A percentile compares a stretch with the other conserved stretches of the same genome.
Conservation (phyloP, 129 eudicot species). For the Kitagawia praeruptora region DNA sequence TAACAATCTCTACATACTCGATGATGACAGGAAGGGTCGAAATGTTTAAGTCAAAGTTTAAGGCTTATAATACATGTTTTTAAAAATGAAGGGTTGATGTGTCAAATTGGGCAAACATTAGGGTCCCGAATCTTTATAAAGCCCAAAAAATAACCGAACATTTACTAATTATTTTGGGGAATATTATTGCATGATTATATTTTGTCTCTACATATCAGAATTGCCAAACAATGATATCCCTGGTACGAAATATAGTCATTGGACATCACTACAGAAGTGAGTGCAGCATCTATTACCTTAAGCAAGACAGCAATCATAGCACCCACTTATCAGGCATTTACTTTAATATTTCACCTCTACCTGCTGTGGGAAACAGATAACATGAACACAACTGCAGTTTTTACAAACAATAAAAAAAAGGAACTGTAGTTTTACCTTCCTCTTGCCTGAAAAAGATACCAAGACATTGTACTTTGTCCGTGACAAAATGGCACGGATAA, state of each 20-base stretch:
- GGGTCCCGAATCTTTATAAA: neutral
- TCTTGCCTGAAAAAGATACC: neutral
- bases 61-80: neutral
- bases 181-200: constrained; percentile 26
- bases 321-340: neutral
- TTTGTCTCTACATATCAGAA: constrained; percentile 23
- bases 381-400: neutral
- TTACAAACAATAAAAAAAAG: neutral
- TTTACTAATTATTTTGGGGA: constrained; percentile 8
- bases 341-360: neutral
- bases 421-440: neutral
- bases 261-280: constrained; percentile 13
- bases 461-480: neutral
- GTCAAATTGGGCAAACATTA: neutral
- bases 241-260: constrained; percentile 4
- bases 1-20: neutral
- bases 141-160: neutral
- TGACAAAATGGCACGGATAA: neutral
- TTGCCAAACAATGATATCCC: constrained; percentile 23
- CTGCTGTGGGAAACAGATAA: neutral
- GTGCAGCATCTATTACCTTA: constrained; percentile 18
- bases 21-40: neutral
- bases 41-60: neutral
- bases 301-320: constrained; percentile 10
- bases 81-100: neutral